A percentile compares a stretch with the other conserved stretches of the same genome.
Evolutionary conservation across 805 yeast genomes (phyloP).

Genomic region (Allodekkera sacchari): DNA sequence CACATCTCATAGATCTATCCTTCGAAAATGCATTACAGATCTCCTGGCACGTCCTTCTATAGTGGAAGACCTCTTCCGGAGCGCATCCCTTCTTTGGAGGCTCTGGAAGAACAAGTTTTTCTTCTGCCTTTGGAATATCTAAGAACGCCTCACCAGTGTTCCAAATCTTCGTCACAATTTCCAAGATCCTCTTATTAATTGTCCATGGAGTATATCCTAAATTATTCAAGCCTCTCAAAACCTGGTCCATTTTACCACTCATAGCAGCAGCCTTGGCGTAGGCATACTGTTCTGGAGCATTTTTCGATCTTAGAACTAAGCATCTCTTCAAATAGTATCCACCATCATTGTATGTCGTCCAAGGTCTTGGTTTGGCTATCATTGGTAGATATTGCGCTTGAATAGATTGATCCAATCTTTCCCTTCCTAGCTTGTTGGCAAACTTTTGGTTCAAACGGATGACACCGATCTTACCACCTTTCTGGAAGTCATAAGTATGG

Average conservation of each 20-base stretch:
- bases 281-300: conserved; percentile 83
- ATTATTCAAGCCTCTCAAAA: conserved; percentile 77
- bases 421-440: conserved; percentile 58
- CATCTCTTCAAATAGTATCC: conserved; percentile 68
- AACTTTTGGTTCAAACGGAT: conserved; percentile 67
- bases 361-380: conserved; percentile 84
- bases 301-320: conserved; percentile 65
- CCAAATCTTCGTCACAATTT: conserved; percentile 73
- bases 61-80: conserved; percentile 60
- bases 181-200: conserved; percentile 63
- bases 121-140: conserved; percentile 55
- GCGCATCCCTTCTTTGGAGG: conserved; percentile 58
- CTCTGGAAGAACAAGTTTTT: conserved; percentile 40
- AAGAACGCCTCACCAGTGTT: conserved; percentile 70
- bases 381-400: conserved; percentile 85
- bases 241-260: conserved; percentile 51
- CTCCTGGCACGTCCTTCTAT: conserved; percentile 54
- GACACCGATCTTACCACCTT: conserved; percentile 76
- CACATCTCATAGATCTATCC: conserved; percentile 84
- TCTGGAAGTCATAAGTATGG: conserved; percentile 76
- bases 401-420: conserved; percentile 51
- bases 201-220: conserved; percentile 91
- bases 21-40: conserved; percentile 54
- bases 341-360: conserved; percentile 78
- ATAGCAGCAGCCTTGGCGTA: conserved; percentile 81